These are phyloP conservation scores for Candida palmyrensis DNA, from an alignment of 805 yeast genomes.

Conservation along the genomic window DNA sequence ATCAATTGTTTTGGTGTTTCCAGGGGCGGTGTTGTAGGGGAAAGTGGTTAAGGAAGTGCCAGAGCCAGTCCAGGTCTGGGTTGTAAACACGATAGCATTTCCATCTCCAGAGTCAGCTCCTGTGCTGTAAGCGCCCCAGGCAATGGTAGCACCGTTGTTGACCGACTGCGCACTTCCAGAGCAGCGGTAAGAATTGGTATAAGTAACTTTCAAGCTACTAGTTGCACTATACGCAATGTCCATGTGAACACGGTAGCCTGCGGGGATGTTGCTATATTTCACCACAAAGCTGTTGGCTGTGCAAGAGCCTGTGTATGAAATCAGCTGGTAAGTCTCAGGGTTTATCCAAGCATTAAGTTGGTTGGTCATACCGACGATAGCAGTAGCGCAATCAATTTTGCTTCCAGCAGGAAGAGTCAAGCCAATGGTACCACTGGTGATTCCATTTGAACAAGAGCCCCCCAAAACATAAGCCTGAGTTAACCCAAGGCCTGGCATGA, in stretches of 20 bases:
- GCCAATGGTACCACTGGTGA: constrained; percentile 17
- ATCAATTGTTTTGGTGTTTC: constrained; percentile 17
- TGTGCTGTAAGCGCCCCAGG: constrained; percentile 1
- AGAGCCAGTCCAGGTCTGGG: constrained; percentile 17
- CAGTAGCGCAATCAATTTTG: constrained; percentile 16
- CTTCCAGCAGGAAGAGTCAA: constrained; percentile 5
- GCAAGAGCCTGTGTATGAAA: constrained; percentile 11
- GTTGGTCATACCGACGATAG: constrained; percentile 16
- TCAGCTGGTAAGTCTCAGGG: constrained; percentile 8
- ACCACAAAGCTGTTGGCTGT: constrained; percentile 6
- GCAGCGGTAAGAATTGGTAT: constrained; percentile 12
- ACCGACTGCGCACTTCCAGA: constrained; percentile 1
- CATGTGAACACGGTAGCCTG: constrained; percentile 22
- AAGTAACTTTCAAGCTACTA: not conserved
- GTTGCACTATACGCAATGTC: constrained; percentile 4
- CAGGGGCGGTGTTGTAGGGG: constrained; percentile 10
- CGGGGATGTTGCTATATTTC: constrained; percentile 18
- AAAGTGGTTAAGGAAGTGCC: constrained; percentile 16
- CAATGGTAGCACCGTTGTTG: not conserved
- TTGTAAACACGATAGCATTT: constrained; percentile 7
- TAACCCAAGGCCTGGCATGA: not conserved
- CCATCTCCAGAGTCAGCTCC: not conserved
- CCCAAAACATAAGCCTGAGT: not conserved
- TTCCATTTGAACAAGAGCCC: constrained; percentile 10
- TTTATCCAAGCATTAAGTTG: constrained; percentile 16